Base-by-base conservation (phyloP, 2,329 filamentous ascomycete genomes). In the Fusarium sp. region DNA sequence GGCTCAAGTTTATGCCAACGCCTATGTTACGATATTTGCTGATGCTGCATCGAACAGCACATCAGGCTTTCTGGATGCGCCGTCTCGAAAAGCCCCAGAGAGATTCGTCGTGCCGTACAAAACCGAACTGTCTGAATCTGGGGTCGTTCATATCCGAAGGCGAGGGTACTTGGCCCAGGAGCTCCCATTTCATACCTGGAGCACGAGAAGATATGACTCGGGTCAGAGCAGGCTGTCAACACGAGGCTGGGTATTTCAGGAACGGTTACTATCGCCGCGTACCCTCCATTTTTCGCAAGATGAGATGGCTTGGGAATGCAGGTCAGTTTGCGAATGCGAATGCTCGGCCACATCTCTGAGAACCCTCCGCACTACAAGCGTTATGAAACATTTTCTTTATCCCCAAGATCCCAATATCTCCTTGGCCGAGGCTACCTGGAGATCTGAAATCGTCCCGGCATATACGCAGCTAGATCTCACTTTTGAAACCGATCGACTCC, bases 1-100 rank as follows among this genome's bases (percentile, higher is more conserved):
- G 63, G 63, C 53, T 5, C 37, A 47, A 6, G 48, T 66, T 6
- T 66, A 66, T 24, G 39, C 62, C 8, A 66, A 62, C 13, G 47
- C 63, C 1, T 39, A 41, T 4, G 35, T 66, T 2, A 66, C 63
- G 5, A 41, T 66, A 11, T 65, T 58, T 23, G 54, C 58, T 12
- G 43, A 52, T 23, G 58, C 57, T 28, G 55, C 28, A 7, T 37
- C n/a, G 2, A 15, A 60, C 2, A 58, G 54, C 9, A 52, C 20
- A 5, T 33, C 55, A 3, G 58, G 58, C 5, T 61, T 57, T 26
- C 11, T 54, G 0, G 24, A 31, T 8, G 15, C 29, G 1, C 50
- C 41, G 4, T 15, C 29, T 8, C 28, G 50, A 28, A 33, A 54
- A 1, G 29, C 41, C 1, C 50, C 50, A 5, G 4, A 38, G 10